Base-by-base conservation (phyloP, 1,139 yeast species). In the Schwanniomyces etchellsii region DNA sequence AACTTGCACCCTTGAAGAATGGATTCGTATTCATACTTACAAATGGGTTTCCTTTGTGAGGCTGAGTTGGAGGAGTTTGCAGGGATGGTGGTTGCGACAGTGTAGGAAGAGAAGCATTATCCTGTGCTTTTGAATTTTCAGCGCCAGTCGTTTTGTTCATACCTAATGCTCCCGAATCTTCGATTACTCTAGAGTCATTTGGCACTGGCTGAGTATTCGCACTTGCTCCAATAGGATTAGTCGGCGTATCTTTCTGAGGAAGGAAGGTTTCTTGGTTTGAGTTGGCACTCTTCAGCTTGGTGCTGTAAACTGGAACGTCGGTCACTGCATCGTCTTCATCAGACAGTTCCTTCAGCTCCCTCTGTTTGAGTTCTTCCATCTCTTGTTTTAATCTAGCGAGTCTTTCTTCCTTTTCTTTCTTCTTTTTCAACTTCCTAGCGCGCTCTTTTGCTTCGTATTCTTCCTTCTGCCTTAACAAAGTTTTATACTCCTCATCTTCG, bases 351-450 rank as follows among this genome's bases (percentile, higher is more conserved):
- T 58, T 60, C n/a, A n/a, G n/a, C 27, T 52, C 59, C 21, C 55
- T 53, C 21, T 52, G 58, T 34, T 50, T 52, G 29, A 47, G 49
- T 40, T 59, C 75, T 38, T 75, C 80, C 80, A 78, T 74, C 55
- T 84, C 82, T 38, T 68, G 74, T 45, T 64, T 70, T 36, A 80
- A 57, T 35, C 68, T 70, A 1, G 82, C 84, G 39, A 78, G 55
- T 30, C 79, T 64, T 24, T 70, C 80, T 38, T 77, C 84, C 43
- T 73, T 74, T 18, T 69, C 76, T 30, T 61, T 63, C 40, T 65
- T 66, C 43, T 60, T 72, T 50, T 58, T 68, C 36, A 59, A 57
- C 36, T 66, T 71, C 38, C 72, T 61, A 39, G 71, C 75, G 25
- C 48, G 48, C 34, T 70, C 75, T 29, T 63, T 60, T 4, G 61